phyloP scores from a whole-genome alignment of 176 grass and related monocot genomes.

The Ensete ventricosum region DNA sequence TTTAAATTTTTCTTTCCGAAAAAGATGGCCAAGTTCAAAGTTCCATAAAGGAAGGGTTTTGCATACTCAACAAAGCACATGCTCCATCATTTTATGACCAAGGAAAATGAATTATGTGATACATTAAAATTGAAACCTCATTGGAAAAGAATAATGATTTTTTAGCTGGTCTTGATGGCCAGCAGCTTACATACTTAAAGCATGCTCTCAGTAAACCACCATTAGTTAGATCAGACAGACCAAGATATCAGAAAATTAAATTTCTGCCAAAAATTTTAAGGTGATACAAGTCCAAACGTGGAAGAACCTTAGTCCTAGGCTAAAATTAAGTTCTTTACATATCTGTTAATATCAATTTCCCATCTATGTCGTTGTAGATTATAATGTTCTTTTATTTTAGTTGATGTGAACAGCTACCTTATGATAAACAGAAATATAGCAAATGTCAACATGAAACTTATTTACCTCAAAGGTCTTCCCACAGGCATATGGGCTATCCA shows the following conservation, averaged over 20 bases:
- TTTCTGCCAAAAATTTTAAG: background rate
- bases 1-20: background rate
- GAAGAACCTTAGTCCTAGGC: background rate
- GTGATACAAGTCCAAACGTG: background rate
- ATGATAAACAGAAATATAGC: background rate
- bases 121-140: no score
- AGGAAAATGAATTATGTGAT: no score
- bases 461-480: slow-evolving; percentile 91
- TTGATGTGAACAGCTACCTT: background rate
- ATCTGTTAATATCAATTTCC: no score
- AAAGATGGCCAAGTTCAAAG: no score
- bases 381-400: background rate
- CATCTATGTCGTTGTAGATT: background rate
- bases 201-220: no score
- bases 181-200: no score
- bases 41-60: background rate
- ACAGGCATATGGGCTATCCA: slow-evolving; percentile 65
- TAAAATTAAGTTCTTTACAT: background rate
- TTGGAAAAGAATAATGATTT: no score
- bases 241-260: background rate
- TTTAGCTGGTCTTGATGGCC: no score
- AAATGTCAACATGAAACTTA: background rate
- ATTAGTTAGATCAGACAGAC: no score
- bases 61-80: background rate
- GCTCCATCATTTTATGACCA: background rate